These are phyloP conservation scores for Fusarium brachygibbosum DNA, from an alignment of 2,329 filamentous ascomycete species.

Conservation along the genomic window DNA sequence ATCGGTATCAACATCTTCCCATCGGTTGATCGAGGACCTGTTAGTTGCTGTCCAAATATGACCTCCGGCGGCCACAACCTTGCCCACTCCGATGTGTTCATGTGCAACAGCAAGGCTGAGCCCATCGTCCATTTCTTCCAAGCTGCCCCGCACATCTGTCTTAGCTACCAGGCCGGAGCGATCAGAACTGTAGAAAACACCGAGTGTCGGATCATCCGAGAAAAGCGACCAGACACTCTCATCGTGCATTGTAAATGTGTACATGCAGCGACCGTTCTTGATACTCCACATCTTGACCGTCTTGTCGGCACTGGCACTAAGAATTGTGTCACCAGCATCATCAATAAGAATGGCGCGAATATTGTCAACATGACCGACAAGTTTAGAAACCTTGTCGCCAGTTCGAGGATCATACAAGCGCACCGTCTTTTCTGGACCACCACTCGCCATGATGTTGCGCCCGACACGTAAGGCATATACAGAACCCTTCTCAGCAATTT, in stretches of 20 bases:
- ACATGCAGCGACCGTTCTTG: slow-evolving; percentile 94
- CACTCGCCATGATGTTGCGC: slow-evolving; percentile 86
- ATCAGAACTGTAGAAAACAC: slow-evolving; percentile 95
- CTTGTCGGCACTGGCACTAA: slow-evolving; percentile 95
- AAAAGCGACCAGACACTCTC: slow-evolving; percentile 97
- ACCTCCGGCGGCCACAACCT: slow-evolving; percentile 76
- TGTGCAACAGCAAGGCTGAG: slow-evolving; percentile 91
- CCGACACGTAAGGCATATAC: slow-evolving; percentile 90
- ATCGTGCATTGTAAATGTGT: slow-evolving; percentile 98
- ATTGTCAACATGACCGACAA: slow-evolving; percentile 96
- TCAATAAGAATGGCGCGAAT: slow-evolving; percentile 92
- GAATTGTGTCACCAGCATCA: slow-evolving; percentile 87
- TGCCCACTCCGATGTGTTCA: slow-evolving; percentile 86
- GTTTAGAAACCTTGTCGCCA: slow-evolving; percentile 92
- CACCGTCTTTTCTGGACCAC: slow-evolving; percentile 93
- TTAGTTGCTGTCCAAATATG: slow-evolving; percentile 92
- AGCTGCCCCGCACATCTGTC: slow-evolving; percentile 84
- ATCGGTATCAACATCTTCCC: slow-evolving; percentile 86
- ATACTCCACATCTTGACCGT: slow-evolving; percentile 99
- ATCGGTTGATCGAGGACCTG: slow-evolving; percentile 91
- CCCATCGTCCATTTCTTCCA: slow-evolving; percentile 81
- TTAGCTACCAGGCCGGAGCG: slow-evolving; percentile 95
- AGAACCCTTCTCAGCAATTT: slow-evolving; percentile 89
- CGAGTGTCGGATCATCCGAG: slow-evolving; percentile 86
- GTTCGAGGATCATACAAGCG: slow-evolving; percentile 91